These are phyloP conservation scores for Allium fistulosum DNA, from an alignment of 106 monocot species.

Conservation along the genomic window DNA sequence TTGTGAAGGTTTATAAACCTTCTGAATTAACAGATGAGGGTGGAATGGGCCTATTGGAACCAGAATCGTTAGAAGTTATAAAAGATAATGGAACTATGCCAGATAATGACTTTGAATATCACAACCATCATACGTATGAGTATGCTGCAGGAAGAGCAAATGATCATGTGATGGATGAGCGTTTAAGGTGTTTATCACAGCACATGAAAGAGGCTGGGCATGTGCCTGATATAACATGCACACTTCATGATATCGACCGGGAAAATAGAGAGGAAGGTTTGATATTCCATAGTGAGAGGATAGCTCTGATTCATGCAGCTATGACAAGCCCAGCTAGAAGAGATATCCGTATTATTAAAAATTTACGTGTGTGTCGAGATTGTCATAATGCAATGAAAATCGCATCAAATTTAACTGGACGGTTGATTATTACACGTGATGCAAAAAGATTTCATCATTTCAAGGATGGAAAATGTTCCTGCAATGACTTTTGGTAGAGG, in stretches of 20 bases:
- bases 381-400: slow-evolving; percentile 90
- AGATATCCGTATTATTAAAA: slow-evolving; percentile 74
- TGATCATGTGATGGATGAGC: slow-evolving; percentile 36
- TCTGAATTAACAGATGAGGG: slow-evolving; percentile 45
- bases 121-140: slow-evolving; percentile 40
- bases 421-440: slow-evolving; percentile 66
- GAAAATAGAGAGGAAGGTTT: slow-evolving; percentile 91
- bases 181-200: slow-evolving; percentile 37
- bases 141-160: slow-evolving; percentile 86
- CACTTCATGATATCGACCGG: slow-evolving; percentile 84
- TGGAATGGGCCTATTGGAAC: slow-evolving; percentile 50
- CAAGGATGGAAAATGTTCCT: slow-evolving; percentile 67
- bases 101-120: slow-evolving; percentile 23
- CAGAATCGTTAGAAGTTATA: slow-evolving; percentile 36
- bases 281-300: slow-evolving; percentile 81
- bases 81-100: slow-evolving; percentile 38
- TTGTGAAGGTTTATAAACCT: slow-evolving; percentile 47
- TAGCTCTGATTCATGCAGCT: slow-evolving; percentile 58
- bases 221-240: slow-evolving; percentile 63
- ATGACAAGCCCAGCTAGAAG: slow-evolving; percentile 52
- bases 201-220: slow-evolving; percentile 82
- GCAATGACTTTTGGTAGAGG: slow-evolving; percentile 77
- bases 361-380: slow-evolving; percentile 80
- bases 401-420: slow-evolving; percentile 63
- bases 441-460: slow-evolving; percentile 93